These are phyloP conservation scores for Paraconiothyrium sp. DNA, from an alignment of 2,329 filamentous ascomycete genomes.

Conservation along the genomic window DNA sequence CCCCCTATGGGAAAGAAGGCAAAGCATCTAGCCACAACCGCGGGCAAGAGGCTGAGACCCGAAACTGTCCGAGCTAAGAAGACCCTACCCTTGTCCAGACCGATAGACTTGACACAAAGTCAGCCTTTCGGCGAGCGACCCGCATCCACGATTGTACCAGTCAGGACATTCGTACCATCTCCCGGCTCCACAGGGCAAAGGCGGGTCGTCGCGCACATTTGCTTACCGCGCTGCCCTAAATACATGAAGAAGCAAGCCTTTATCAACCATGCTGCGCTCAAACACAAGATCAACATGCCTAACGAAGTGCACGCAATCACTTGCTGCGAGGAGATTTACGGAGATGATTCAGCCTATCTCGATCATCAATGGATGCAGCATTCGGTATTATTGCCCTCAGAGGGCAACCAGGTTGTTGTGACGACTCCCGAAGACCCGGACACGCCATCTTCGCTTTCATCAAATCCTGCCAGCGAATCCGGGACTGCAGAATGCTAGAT, in stretches of 20 bases:
- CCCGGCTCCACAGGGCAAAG: neutral
- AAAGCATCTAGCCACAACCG: neutral
- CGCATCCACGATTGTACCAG: no score
- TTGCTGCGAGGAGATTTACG: neutral
- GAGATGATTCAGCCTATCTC: neutral
- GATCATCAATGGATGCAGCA: constrained; percentile 7
- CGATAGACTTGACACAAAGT: no score
- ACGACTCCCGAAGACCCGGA: neutral
- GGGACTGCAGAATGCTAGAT: no score
- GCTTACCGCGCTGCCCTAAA: neutral
- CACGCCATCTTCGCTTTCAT: neutral
- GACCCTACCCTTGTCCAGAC: no score
- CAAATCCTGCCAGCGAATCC: neutral
- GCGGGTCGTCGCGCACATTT: constrained; percentile 1
- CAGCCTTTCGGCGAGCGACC: no score
- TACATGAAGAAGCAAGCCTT: constrained; percentile 1
- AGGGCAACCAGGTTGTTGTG: neutral
- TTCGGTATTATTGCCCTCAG: neutral
- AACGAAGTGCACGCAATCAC: neutral
- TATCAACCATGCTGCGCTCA: constrained; percentile 1
- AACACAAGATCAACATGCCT: neutral
- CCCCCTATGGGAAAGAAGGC: neutral
- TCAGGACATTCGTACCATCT: neutral
- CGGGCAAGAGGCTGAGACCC: neutral
- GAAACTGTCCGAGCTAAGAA: no score